Evolutionary conservation across 352 stramenopile species (phyloP), one percentile per base, ranked within the genome.

Genomic region (Globisporangium radiosum): DNA sequence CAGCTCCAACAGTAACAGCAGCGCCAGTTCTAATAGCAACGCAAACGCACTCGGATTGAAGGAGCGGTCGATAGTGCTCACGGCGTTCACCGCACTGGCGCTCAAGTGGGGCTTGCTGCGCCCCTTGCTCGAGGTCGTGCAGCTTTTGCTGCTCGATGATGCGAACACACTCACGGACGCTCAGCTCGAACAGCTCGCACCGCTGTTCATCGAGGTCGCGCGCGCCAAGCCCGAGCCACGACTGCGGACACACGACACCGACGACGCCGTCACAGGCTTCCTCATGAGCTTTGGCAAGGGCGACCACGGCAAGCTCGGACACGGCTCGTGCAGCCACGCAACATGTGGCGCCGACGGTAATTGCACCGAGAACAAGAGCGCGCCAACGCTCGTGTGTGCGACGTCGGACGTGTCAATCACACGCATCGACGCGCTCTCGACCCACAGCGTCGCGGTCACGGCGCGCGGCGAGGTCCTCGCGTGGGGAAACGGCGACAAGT

Each of bases 251-350:
- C 60, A 75, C 1, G 50, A 52, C 39, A 45, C 71, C 37, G 72
- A 89, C 19, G 63, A 78, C 1, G 47, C 57, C 1, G 25, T 53
- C 1, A 66, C 54, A 2, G 84, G 84, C 0, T 81, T 79, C 48
- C 59, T 93, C n/a, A 81, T 93, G 69, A 93, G 77, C 47, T 94
- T 94, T 56, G 85, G 85, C 9, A 92, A 94, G 52, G 85, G 85
- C 2, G 85, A 92, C 44, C 85, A 94, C 40, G 85, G 85, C 7
- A 92, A 94, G 40, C 72, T 94, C 0, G 85, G 85, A 2, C 85
- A 92, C 53, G 85, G 85, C 0, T 79, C 85, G 52, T 94, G 85
- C 51, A 75, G 59, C 1, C 85, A 92, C 53, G 51, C 69, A 5
- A 66, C 70, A 1, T 94, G 85, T 39, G 25, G 25, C 25, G 57